phyloP scores from a whole-genome alignment of 1,284 basidiomycete genomes.

The Porodaedalea pini region DNA sequence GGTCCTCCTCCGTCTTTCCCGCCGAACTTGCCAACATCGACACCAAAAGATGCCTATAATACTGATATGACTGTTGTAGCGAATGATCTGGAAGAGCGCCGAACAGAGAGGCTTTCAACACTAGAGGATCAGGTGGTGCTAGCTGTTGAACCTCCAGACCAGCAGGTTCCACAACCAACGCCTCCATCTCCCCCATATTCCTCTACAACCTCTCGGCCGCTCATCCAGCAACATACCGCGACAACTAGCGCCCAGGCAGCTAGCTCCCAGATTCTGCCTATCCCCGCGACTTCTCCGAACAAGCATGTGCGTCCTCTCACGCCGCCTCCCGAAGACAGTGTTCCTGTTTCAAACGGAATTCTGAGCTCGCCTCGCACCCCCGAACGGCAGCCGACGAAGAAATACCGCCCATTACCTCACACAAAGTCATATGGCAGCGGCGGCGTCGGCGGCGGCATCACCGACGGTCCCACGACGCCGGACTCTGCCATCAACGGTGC shows the following conservation, averaged over 20 bases:
- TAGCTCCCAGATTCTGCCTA: background rate
- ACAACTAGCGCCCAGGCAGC: no score
- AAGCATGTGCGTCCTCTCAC: conserved; percentile 11
- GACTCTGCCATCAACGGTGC: conserved; percentile 11
- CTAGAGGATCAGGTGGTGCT: background rate
- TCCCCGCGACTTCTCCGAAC: background rate
- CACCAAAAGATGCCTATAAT: conserved; percentile 25
- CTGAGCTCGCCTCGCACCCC: conserved; percentile 11
- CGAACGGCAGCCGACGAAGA: conserved; percentile 24
- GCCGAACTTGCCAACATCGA: conserved; percentile 35
- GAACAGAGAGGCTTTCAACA: no score
- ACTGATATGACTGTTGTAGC: background rate
- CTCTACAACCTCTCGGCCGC: background rate
- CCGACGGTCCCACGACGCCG: conserved; percentile 13
- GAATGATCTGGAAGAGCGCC: background rate
- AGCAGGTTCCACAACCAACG: background rate
- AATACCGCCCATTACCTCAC: conserved; percentile 21
- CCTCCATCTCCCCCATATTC: conserved; percentile 14
- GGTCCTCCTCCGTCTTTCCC: conserved; percentile 34
- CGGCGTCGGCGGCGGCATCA: background rate
- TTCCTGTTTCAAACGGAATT: background rate
- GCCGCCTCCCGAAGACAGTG: conserved; percentile 21
- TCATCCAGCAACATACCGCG: background rate
- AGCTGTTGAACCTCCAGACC: background rate
- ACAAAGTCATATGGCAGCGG: background rate